These are phyloP conservation scores for Backusella westeae DNA, from an alignment of 192 early-diverging fungal genomes.

Conservation along the genomic window DNA sequence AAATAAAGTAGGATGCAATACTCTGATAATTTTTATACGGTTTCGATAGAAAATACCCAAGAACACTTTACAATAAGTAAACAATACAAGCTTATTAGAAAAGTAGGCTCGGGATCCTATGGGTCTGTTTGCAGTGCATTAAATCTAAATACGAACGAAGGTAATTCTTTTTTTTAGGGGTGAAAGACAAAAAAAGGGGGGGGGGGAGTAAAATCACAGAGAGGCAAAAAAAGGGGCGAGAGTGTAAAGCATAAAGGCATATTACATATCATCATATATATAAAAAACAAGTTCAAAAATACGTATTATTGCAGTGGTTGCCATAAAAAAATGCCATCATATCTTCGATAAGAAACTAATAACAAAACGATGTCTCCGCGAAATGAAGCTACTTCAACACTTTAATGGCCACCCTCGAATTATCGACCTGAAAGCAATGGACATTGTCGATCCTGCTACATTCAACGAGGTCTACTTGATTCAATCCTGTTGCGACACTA, in stretches of 20 bases:
- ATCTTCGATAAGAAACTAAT: conserved; percentile 85
- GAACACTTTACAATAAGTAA: conserved; percentile 37
- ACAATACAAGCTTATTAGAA: conserved; percentile 72
- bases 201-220: neutral
- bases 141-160: conserved; percentile 19
- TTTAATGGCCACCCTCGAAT: conserved; percentile 78
- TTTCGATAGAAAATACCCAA: conserved; percentile 25
- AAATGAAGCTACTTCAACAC: conserved; percentile 90
- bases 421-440: conserved; percentile 58
- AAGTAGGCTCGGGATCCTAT: conserved; percentile 89
- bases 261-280: neutral
- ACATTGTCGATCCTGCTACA: conserved; percentile 55
- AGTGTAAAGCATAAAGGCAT: neutral
- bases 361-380: conserved; percentile 85
- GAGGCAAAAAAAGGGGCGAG: neutral
- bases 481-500: conserved; percentile 70
- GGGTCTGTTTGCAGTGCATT: conserved; percentile 75
- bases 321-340: conserved; percentile 89
- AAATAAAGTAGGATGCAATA: conserved; percentile 1
- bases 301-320: conserved; percentile 59
- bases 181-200: neutral
- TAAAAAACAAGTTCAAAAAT: conserved; percentile 20
- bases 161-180: conserved; percentile 5
- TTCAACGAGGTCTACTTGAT: conserved; percentile 55
- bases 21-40: conserved; percentile 19